Conservation (phyloP, 331 rosid species). For the Phaseolus coccineus region DNA sequence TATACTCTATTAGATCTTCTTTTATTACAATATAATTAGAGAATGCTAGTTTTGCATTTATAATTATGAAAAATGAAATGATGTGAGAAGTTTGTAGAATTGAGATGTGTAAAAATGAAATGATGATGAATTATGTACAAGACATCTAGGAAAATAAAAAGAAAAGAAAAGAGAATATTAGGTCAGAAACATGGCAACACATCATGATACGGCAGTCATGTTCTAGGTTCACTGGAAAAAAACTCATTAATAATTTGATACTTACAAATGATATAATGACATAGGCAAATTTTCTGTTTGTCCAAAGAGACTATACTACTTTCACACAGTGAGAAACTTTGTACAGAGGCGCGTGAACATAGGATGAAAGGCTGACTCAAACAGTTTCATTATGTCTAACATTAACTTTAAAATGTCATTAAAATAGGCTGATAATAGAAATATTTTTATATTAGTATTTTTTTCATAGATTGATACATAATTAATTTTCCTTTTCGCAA, state of each 20-base stretch:
- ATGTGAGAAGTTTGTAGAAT: background rate
- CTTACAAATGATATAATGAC: background rate
- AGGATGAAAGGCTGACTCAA: background rate
- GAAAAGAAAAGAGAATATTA: background rate
- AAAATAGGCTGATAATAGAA: background rate
- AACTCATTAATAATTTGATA: background rate
- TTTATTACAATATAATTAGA: background rate
- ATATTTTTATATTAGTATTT: background rate
- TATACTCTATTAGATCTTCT: background rate
- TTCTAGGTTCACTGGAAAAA: background rate
- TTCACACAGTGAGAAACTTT: background rate
- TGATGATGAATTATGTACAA: background rate
- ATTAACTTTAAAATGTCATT: background rate
- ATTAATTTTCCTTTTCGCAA: background rate
- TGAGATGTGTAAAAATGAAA: constrained; percentile 14
- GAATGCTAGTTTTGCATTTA: background rate
- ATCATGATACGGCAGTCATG: constrained; percentile 5
- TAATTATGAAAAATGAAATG: background rate
- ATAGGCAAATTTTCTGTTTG: background rate
- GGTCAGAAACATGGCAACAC: background rate
- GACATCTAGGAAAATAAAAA: background rate
- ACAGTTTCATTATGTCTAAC: background rate
- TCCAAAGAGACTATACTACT: background rate
- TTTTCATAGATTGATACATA: background rate
- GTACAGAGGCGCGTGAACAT: background rate